Evolutionary conservation across 306 rosid genomes (phyloP).

Genomic region (Cyamopsis tetragonoloba): DNA sequence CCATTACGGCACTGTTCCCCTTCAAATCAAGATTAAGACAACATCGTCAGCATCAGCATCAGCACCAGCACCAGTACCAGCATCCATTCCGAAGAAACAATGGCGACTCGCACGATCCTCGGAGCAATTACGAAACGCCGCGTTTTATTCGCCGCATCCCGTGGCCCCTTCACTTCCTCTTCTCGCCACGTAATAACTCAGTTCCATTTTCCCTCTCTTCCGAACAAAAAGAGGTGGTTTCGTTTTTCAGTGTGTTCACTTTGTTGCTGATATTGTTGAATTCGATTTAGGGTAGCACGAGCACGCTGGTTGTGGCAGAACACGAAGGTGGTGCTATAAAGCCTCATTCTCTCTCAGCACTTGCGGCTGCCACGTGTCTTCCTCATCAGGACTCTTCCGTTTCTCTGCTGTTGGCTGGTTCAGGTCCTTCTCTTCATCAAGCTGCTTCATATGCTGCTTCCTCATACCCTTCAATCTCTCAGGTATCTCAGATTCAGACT

Average conservation of each 20-base stretch:
- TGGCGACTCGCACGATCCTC: slow-evolving; percentile 50
- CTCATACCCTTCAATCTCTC: slow-evolving; percentile 66
- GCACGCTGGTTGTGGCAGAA: slow-evolving; percentile 82
- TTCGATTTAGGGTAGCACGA: slow-evolving; percentile 64
- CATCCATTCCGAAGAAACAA: slow-evolving; percentile 6
- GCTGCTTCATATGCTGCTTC: slow-evolving; percentile 79
- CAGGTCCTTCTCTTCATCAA: slow-evolving; percentile 68
- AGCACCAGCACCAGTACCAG: no score
- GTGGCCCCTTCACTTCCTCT: slow-evolving; percentile 27
- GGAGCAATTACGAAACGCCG: slow-evolving; percentile 50
- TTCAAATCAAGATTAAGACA: background rate
- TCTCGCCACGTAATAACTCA: slow-evolving; percentile 47
- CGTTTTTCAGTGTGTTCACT: background rate
- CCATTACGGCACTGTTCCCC: background rate
- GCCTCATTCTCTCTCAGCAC: slow-evolving; percentile 64
- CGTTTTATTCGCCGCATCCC: slow-evolving; percentile 29
- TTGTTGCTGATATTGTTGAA: background rate
- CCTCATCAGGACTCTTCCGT: slow-evolving; percentile 47
- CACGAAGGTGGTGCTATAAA: slow-evolving; percentile 71
- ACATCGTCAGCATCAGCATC: background rate
- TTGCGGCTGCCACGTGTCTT: slow-evolving; percentile 64
- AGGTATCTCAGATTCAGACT: slow-evolving; percentile 33
- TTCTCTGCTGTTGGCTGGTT: slow-evolving; percentile 80
- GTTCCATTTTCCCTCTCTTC: no score
- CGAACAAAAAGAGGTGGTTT: no score